These are phyloP conservation scores for Nakaseomyces kungkrabaensis DNA, from an alignment of 1,139 yeast genomes.

Conservation along the genomic window DNA sequence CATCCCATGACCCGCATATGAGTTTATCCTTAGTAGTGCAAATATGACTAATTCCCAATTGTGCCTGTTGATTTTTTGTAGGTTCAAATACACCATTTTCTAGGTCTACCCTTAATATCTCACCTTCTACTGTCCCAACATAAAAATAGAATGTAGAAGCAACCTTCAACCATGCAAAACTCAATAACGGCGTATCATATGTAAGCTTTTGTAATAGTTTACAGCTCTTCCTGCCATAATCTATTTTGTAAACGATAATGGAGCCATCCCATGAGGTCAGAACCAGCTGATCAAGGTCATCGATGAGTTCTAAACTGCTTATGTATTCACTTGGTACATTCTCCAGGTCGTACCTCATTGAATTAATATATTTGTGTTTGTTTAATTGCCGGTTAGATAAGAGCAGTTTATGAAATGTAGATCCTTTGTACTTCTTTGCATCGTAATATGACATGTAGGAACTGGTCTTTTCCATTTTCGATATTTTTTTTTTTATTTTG, in stretches of 20 bases:
- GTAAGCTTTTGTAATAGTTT: conserved; percentile 9
- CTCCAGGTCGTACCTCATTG: conserved; percentile 6
- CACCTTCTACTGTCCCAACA: conserved; percentile 26
- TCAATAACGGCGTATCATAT: conserved; percentile 6
- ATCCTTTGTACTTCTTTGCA: too few species aligned
- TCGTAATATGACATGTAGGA: too few species aligned
- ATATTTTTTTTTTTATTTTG: too few species aligned
- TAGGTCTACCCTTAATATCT: conserved; percentile 18
- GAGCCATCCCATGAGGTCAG: conserved; percentile 28
- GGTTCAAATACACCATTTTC: conserved; percentile 12
- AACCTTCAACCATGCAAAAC: background rate
- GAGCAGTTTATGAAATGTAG: too few species aligned
- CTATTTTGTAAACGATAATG: conserved; percentile 15
- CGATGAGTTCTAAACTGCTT: conserved; percentile 16
- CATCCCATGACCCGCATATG: conserved; percentile 28
- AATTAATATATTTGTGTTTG: too few species aligned
- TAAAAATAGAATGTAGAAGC: conserved; percentile 9
- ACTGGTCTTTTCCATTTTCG: too few species aligned
- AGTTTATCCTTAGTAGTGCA: conserved; percentile 8
- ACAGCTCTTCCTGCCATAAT: conserved; percentile 6
- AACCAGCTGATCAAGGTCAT: conserved; percentile 10
- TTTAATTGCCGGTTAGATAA: too few species aligned
- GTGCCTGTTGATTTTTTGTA: conserved; percentile 8
- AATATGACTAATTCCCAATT: conserved; percentile 15
- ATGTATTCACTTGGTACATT: conserved; percentile 21